A percentile compares a stretch with the other conserved stretches of the same genome.
Evolutionary conservation across 129 eudicot species (phyloP).

Genomic region (Flaveria robusta): DNA sequence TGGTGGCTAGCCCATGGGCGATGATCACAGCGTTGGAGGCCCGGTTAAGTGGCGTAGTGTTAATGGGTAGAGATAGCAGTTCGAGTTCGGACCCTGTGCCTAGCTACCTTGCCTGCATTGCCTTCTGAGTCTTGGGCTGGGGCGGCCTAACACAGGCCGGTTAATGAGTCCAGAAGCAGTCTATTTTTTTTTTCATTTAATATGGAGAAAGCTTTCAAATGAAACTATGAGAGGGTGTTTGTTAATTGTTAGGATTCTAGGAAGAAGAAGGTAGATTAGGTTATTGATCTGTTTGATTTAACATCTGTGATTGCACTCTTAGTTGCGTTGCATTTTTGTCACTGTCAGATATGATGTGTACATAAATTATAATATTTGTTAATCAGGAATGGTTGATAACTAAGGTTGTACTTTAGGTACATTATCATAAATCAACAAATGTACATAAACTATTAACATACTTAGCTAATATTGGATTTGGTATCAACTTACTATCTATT

Average conservation of each 20-base stretch:
- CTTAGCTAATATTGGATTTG: background rate
- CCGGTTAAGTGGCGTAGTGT: too few relatives aligned
- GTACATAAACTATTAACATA: background rate
- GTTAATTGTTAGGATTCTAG: background rate
- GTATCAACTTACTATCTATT: background rate
- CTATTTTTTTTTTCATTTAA: too few relatives aligned
- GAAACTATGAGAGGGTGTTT: background rate
- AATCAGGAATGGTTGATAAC: background rate
- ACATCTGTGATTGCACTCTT: background rate
- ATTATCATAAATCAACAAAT: background rate
- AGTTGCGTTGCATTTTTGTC: background rate
- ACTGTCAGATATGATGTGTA: background rate
- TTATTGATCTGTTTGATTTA: background rate
- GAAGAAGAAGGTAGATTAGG: background rate
- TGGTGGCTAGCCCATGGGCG: too few relatives aligned
- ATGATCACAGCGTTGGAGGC: too few relatives aligned
- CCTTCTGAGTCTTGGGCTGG: too few relatives aligned
- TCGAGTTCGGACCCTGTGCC: too few relatives aligned
- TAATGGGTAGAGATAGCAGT: too few relatives aligned
- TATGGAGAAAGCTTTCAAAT: conserved; percentile 1
- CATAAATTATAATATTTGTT: background rate
- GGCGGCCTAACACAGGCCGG: too few relatives aligned
- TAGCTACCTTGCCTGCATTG: too few relatives aligned
- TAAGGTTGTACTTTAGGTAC: background rate
- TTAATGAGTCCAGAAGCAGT: too few relatives aligned